These are phyloP conservation scores for Ziziphus jujuba DNA, from an alignment of 306 rosid species.

Conservation along the genomic window DNA sequence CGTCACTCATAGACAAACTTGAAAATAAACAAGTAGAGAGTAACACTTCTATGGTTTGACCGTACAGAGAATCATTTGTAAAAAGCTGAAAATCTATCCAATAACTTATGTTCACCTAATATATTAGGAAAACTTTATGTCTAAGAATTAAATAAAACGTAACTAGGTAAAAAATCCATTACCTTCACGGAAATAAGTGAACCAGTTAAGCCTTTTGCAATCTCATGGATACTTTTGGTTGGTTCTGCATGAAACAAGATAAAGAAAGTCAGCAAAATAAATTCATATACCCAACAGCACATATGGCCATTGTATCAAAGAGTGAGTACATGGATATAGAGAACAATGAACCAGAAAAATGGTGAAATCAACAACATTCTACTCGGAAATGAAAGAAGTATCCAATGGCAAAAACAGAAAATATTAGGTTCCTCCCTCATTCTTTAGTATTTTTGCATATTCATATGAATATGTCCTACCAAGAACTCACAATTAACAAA, in stretches of 20 bases:
- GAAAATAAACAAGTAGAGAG: too few species aligned
- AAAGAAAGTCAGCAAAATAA: constrained; percentile 28
- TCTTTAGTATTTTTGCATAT: too few species aligned
- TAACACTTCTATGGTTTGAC: too few species aligned
- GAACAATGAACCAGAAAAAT: neutral
- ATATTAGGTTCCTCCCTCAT: too few species aligned
- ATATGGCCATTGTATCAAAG: neutral
- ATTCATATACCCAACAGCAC: neutral
- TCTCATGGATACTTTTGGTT: constrained; percentile 55
- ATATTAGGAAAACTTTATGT: neutral
- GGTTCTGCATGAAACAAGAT: constrained; percentile 54
- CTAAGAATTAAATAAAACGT: neutral
- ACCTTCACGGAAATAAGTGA: constrained; percentile 67
- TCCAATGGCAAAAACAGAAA: too few species aligned
- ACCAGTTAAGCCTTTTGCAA: constrained; percentile 57
- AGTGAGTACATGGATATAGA: neutral
- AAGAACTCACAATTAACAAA: neutral
- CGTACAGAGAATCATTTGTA: too few species aligned
- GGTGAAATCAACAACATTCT: neutral
- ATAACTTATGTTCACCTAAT: neutral
- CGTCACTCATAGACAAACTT: too few species aligned
- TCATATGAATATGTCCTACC: too few species aligned
- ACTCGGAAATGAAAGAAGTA: too few species aligned
- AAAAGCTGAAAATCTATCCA: too few species aligned
- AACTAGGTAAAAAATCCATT: constrained; percentile 23